Conservation (phyloP, 805 yeast species). For the Zygoascus biomembranicola region DNA sequence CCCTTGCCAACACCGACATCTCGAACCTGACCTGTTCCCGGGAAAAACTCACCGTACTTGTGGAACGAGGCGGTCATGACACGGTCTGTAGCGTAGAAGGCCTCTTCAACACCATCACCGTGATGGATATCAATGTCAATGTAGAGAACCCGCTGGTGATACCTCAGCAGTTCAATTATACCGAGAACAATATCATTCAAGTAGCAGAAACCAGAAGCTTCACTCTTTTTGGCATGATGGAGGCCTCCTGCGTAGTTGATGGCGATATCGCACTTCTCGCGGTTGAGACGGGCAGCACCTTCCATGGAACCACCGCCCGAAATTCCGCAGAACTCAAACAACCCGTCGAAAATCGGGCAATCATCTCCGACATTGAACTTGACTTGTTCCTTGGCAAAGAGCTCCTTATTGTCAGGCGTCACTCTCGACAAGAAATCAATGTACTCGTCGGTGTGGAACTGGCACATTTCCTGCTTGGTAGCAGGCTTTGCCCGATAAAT, state of each 20-base stretch:
- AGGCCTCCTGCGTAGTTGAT: constrained; percentile 95
- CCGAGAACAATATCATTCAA: constrained; percentile 90
- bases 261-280: constrained; percentile 88
- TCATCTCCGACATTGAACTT: constrained; percentile 96
- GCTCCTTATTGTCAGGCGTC: constrained; percentile 83
- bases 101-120: constrained; percentile 98
- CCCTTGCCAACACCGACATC: constrained; percentile 89
- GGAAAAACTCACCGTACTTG: constrained; percentile 93
- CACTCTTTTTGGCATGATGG: constrained; percentile 92
- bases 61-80: constrained; percentile 97
- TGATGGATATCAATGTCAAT: constrained; percentile 94
- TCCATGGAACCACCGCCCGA: constrained; percentile 87
- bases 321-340: constrained; percentile 80
- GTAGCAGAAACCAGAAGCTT: constrained; percentile 93
- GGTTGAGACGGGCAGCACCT: constrained; percentile 77
- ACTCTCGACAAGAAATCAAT: constrained; percentile 86
- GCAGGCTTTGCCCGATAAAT: constrained; percentile 96
- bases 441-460: constrained; percentile 96
- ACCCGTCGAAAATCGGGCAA: constrained; percentile 91
- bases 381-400: constrained; percentile 78
- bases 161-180: constrained; percentile 72
- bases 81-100: constrained; percentile 87
- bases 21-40: constrained; percentile 91
- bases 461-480: constrained; percentile 95
- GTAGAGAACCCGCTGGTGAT: constrained; percentile 87